These are phyloP conservation scores for Alternaria sp. DNA, from an alignment of 2,329 filamentous ascomycete species.

Conservation along the genomic window DNA sequence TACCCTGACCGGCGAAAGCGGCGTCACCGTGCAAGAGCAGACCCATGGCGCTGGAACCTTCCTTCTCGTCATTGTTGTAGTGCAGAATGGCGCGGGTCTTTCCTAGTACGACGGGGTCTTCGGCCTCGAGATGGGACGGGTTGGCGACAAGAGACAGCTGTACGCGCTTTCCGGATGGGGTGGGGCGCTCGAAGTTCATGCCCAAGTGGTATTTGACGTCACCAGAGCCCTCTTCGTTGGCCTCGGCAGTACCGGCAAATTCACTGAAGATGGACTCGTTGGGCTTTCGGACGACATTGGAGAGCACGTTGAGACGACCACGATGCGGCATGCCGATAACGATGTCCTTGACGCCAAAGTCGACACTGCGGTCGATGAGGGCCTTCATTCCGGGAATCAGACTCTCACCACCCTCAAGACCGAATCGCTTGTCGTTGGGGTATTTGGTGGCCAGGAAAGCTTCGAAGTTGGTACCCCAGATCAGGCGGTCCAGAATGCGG, in stretches of 20 bases:
- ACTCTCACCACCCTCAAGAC: conserved; percentile 95
- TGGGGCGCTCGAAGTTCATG: conserved; percentile 99
- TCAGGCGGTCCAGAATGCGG: conserved; percentile 93
- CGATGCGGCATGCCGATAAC: conserved; percentile 99
- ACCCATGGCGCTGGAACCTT: conserved; percentile 89
- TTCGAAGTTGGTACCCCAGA: conserved; percentile 99
- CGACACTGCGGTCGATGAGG: conserved; percentile 95
- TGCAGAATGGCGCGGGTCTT: conserved; percentile 98
- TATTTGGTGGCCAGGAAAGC: conserved; percentile 95
- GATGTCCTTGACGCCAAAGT: conserved; percentile 98
- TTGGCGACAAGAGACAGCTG: conserved; percentile 98
- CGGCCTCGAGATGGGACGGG: conserved; percentile 95
- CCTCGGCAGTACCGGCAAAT: conserved; percentile 86
- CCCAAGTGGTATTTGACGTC: conserved; percentile 99
- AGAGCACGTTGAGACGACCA: conserved; percentile 95
- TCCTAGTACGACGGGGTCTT: conserved; percentile 95
- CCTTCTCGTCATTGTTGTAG: conserved; percentile 96
- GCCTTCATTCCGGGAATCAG: conserved; percentile 99
- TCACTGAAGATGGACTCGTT: conserved; percentile 99
- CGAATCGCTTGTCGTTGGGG: conserved; percentile 99
- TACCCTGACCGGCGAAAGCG: conserved; percentile 92
- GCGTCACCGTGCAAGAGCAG: conserved; percentile 97
- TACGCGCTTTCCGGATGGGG: conserved; percentile 97
- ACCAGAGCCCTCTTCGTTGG: conserved; percentile 93
- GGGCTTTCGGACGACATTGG: conserved; percentile 97